Evolutionary conservation across 495 filamentous ascomycete genomes (phyloP), one percentile per base, ranked within the genome.

Genomic region (Penicillium arizonense): DNA sequence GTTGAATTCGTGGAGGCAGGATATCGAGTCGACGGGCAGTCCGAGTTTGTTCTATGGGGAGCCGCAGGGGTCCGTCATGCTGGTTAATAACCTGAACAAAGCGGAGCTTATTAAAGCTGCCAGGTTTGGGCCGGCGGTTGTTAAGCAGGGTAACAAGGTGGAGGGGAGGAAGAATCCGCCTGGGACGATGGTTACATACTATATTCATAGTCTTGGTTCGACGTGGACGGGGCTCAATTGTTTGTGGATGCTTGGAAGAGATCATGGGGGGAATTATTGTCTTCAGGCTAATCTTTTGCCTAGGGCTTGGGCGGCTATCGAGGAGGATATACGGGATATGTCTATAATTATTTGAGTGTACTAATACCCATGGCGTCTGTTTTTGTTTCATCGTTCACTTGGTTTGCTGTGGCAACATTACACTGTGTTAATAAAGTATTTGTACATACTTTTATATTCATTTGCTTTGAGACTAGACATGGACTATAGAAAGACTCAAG

Each of bases 41-140:
- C 55, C 52, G 13, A 36, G 44, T 14, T 39, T 62, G 4, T 12
- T 58, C 2, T 62, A 58, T 21, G 59, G 59, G 2, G 36, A 52
- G n/a, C 30, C 55, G 9, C 30, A 56, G 20, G 33, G 34, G 10
- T 21, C 52, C 4, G 34, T 42, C 1, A 38, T 62, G 8, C 9
- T 57, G 6, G 47, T 58, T 41, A 58, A 62, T 42, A 62, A 62
- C 33, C 20, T 62, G 12, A 45, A 52, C 40, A 62, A 58, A 32
- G 52, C 52, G 0, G 50, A 58, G 5, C 37, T 62, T 23, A 62
- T 58, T 12, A 46, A 49, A 28, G 20, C 30, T 40, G 52, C 45
- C 3, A 40, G 56, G 21, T 58, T 62, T 26, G 30, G 39, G 6
- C 44, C 55, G 2, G 55, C 59, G 3, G 52, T 62, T 20, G 3